phyloP scores from a whole-genome alignment of 371 early-diverging fungal species.

The Mortierella sp. region DNA sequence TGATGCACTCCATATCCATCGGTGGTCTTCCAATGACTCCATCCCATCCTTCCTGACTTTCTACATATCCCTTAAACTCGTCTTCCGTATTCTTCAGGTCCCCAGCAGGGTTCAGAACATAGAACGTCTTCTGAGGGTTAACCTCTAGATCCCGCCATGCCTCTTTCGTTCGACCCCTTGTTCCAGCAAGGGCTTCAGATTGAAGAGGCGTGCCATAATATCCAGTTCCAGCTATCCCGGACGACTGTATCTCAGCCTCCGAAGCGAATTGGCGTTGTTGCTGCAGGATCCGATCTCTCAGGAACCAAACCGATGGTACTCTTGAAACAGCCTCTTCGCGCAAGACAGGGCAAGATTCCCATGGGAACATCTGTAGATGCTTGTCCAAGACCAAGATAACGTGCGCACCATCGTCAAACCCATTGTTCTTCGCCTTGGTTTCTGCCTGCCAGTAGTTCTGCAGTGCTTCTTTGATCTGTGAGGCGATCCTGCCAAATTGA shows the following conservation, averaged over 20 bases:
- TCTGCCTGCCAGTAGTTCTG: constrained; percentile 47
- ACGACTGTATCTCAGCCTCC: no score
- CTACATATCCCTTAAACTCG: constrained; percentile 71
- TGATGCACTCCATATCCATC: constrained; percentile 67
- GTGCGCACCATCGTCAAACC: constrained; percentile 59
- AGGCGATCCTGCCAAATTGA: constrained; percentile 26
- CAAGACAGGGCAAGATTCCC: constrained; percentile 85
- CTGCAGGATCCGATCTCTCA: constrained; percentile 72
- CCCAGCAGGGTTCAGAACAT: constrained; percentile 90
- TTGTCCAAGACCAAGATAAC: constrained; percentile 87
- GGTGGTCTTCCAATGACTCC: constrained; percentile 81
- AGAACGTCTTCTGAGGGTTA: constrained; percentile 69
- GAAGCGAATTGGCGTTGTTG: constrained; percentile 7
- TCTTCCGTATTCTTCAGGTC: constrained; percentile 87
- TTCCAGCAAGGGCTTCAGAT: not conserved
- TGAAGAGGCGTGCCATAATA: no score
- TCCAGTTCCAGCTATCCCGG: no score
- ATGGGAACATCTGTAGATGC: constrained; percentile 81
- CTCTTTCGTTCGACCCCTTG: not conserved
- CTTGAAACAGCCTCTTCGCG: constrained; percentile 80
- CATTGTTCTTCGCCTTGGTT: constrained; percentile 50
- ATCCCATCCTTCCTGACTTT: constrained; percentile 71
- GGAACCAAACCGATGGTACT: constrained; percentile 79
- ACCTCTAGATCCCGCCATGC: constrained; percentile 55
- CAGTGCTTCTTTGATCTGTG: constrained; percentile 30